phyloP scores from a whole-genome alignment of 495 filamentous ascomycete species.

The Bathelium albidoporum region DNA sequence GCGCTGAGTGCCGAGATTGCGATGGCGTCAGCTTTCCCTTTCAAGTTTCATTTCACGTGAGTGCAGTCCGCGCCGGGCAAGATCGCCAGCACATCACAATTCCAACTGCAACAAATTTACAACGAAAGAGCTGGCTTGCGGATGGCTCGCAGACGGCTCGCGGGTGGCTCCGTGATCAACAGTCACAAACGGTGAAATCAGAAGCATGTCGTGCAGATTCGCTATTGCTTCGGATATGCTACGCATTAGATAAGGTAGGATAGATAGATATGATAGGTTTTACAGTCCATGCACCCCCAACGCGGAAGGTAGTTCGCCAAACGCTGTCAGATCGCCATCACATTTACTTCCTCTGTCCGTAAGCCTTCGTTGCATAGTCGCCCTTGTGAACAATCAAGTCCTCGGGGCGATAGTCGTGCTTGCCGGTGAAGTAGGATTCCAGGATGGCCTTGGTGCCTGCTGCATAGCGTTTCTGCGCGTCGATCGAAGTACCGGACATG shows the following conservation, averaged over 20 bases:
- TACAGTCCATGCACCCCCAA: not conserved
- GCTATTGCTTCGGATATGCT: not conserved
- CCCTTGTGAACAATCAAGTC: constrained; percentile 88
- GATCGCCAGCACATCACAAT: constrained; percentile 1
- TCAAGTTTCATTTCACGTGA: not conserved
- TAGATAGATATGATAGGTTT: not conserved
- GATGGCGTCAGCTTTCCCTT: not conserved
- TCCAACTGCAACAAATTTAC: not conserved
- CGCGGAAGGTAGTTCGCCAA: not conserved
- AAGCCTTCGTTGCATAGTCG: constrained; percentile 92
- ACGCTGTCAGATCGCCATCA: not conserved
- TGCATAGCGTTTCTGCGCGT: constrained; percentile 93
- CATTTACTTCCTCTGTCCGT: constrained; percentile 55
- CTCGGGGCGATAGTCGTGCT: constrained; percentile 75
- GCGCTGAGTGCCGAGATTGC: not conserved
- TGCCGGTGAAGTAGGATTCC: constrained; percentile 78
- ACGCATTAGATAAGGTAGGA: too few relatives aligned
- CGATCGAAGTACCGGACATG: constrained; percentile 95
- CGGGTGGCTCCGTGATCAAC: too few relatives aligned
- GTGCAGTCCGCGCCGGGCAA: not conserved
- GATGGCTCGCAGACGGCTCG: too few relatives aligned
- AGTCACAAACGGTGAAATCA: not conserved
- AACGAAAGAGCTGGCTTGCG: too few relatives aligned
- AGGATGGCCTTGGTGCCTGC: constrained; percentile 81
- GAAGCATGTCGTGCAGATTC: not conserved